A percentile compares a stretch with the other conserved stretches of the same genome.
These are phyloP conservation scores for Globisporangium okanoganense DNA, from an alignment of 352 stramenopile species.

Conservation along the genomic window DNA sequence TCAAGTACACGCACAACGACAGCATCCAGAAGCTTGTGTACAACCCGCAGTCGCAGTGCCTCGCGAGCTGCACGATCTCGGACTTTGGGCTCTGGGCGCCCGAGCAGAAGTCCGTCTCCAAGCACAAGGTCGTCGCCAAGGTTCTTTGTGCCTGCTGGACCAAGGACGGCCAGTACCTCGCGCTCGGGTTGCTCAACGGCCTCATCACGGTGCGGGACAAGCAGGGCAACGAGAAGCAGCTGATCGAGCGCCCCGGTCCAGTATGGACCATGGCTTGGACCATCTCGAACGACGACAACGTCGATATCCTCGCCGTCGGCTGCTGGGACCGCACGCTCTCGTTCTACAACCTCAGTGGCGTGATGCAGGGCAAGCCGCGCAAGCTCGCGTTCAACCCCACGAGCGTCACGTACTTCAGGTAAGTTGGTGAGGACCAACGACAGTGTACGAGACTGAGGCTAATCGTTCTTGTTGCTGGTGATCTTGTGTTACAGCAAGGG, in stretches of 20 bases:
- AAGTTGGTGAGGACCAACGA: not conserved
- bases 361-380: slow-evolving; percentile 80
- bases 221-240: slow-evolving; percentile 86
- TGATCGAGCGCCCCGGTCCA: slow-evolving; percentile 83
- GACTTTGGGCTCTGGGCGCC: slow-evolving; percentile 95
- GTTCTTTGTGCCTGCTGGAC: slow-evolving; percentile 92
- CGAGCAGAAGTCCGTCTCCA: slow-evolving; percentile 92
- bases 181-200: slow-evolving; percentile 90
- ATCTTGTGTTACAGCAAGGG: slow-evolving; percentile 49
- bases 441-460: not conserved
- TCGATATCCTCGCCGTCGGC: slow-evolving; percentile 88
- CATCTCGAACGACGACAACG: slow-evolving; percentile 70
- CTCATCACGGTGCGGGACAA: slow-evolving; percentile 91
- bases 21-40: slow-evolving; percentile 91
- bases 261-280: slow-evolving; percentile 89
- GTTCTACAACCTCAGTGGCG: slow-evolving; percentile 89
- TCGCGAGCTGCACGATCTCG: slow-evolving; percentile 90
- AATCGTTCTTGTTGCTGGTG: not conserved
- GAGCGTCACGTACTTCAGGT: slow-evolving; percentile 86
- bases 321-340: slow-evolving; percentile 93
- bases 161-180: slow-evolving; percentile 89
- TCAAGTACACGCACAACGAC: slow-evolving; percentile 97
- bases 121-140: slow-evolving; percentile 93
- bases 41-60: slow-evolving; percentile 90
- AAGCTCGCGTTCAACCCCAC: slow-evolving; percentile 93